These are phyloP conservation scores for Lentinula boryana DNA, from an alignment of 768 basidiomycete genomes.

Conservation along the genomic window DNA sequence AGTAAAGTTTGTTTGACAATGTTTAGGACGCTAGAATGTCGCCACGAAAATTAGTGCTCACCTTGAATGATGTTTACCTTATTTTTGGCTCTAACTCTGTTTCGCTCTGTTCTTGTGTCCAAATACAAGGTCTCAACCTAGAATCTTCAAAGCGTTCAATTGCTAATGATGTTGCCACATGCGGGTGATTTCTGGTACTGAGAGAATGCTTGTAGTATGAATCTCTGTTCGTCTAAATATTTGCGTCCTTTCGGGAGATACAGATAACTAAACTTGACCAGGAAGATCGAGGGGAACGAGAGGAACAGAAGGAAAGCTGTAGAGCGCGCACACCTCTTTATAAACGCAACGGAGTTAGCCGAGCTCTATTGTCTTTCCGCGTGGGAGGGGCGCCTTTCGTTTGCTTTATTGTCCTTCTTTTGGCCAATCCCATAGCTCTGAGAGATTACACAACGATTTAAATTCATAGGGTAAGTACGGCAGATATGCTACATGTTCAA, in stretches of 20 bases:
- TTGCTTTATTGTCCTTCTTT: slow-evolving; percentile 1
- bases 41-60: neutral
- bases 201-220: neutral
- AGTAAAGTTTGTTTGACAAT: neutral
- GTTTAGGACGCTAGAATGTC: neutral
- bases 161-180: neutral
- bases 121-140: neutral
- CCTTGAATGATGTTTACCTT: neutral
- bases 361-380: slow-evolving; percentile 1
- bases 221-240: neutral
- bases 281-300: neutral
- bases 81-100: neutral
- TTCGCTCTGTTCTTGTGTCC: neutral
- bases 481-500: neutral
- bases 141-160: neutral
- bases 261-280: neutral
- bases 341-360: neutral
- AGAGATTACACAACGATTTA: neutral
- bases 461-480: neutral
- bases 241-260: neutral
- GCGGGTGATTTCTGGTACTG: too few species aligned
- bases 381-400: neutral
- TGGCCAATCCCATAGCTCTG: too few species aligned
- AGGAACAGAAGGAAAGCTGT: neutral
- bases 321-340: neutral